Conservation (phyloP, 495 filamentous ascomycete genomes). For the Aspergillus indologenus region DNA sequence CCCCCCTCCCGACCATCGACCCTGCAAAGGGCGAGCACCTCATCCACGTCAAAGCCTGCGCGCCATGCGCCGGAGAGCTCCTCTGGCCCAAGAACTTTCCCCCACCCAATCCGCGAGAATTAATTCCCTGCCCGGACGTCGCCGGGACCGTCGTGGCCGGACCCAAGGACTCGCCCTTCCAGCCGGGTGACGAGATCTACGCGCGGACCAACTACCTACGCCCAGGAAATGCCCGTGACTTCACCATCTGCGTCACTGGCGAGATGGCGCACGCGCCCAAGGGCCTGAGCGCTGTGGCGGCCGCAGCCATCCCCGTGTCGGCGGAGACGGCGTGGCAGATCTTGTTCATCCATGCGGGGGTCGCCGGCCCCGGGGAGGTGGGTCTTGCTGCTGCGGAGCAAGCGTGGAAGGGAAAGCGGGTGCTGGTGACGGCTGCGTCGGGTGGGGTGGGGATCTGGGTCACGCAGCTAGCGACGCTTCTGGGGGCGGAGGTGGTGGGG, state of each 20-base stretch:
- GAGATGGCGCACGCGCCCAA: conserved; percentile 44
- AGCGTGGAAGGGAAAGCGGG: conserved; percentile 30
- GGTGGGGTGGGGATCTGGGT: conserved; percentile 56
- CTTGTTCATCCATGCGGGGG: conserved; percentile 43
- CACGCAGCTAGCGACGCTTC: conserved; percentile 50
- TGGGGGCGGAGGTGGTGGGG: conserved; percentile 41
- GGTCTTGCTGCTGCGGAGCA: conserved; percentile 10
- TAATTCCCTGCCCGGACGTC: conserved; percentile 52
- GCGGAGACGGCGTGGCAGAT: conserved; percentile 52
- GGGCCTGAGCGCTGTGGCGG: conserved; percentile 40
- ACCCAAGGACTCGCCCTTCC: conserved; percentile 43
- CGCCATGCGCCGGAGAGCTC: conserved; percentile 54
- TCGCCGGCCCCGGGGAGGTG: conserved; percentile 21
- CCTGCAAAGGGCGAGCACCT: conserved; percentile 40
- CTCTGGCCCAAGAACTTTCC: conserved; percentile 48
- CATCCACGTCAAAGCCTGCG: conserved; percentile 47
- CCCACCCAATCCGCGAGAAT: conserved; percentile 24
- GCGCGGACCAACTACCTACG: conserved; percentile 40
- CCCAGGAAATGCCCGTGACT: conserved; percentile 42
- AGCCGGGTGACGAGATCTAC: conserved; percentile 48
- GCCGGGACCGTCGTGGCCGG: conserved; percentile 45
- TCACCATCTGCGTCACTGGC: conserved; percentile 40
- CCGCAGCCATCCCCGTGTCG: conserved; percentile 46
- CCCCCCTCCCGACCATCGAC: conserved; percentile 24
- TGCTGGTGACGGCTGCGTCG: conserved; percentile 50